Conservation (phyloP, 2,329 filamentous ascomycete species). For the Lecanicillium sp. region DNA sequence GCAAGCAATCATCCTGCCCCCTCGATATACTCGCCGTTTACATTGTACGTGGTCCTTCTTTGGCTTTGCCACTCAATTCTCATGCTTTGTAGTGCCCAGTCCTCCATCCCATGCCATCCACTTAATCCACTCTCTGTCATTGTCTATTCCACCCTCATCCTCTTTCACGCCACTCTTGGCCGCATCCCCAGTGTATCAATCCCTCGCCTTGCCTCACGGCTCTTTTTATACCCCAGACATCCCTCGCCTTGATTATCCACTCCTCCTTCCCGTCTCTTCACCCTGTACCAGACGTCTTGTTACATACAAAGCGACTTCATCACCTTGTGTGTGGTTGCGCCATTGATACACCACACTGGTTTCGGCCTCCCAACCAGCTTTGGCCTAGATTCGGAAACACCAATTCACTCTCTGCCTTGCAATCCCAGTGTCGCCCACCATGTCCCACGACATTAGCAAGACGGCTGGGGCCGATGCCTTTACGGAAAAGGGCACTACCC, state of each 20-base stretch:
- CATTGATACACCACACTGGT: not conserved
- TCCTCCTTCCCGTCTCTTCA: not conserved
- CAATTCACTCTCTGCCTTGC: no score
- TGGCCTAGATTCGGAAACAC: not conserved
- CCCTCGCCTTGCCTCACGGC: not conserved
- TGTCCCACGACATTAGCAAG: conserved; percentile 10
- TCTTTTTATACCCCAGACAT: conserved; percentile 5
- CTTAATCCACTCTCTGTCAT: no score
- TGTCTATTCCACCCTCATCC: not conserved
- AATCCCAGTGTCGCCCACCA: not conserved
- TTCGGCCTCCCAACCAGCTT: not conserved
- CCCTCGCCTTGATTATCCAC: not conserved
- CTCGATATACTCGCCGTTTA: no score
- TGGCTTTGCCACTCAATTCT: no score
- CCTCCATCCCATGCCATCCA: not conserved
- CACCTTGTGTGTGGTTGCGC: no score
- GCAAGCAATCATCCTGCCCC: conserved; percentile 3
- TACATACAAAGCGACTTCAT: not conserved
- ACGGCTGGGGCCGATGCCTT: conserved; percentile 1
- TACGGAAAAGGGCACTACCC: conserved; percentile 8
- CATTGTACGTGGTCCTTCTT: no score
- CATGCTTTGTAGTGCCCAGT: no score
- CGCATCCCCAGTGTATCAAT: not conserved
- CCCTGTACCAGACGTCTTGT: not conserved
- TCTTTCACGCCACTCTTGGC: not conserved